Base-by-base conservation (phyloP, 768 basidiomycete genomes). In the Lactarius hatsudake region DNA sequence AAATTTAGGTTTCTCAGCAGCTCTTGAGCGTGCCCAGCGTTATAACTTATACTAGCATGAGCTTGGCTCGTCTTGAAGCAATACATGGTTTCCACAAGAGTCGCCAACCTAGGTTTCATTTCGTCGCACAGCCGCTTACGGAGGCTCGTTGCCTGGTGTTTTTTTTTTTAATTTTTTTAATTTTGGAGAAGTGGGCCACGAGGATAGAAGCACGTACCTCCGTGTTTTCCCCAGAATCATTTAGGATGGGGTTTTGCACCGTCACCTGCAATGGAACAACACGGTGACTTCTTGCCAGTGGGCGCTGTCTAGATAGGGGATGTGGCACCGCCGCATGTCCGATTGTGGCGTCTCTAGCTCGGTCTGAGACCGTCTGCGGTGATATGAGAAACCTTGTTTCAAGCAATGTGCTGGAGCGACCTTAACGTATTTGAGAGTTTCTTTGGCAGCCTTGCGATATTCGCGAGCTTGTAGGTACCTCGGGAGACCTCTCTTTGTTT, bases 1-100 rank as follows among this genome's bases (percentile, higher is more conserved):
- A 66, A 66, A 23, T 43, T 66, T 34, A 66, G 38, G 23, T 62
- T 36, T 48, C n/a, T 66, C 34, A 66, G 34, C 8, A 66, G 7
- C 10, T 9, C 57, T 57, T 58, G 40, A 62, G 65, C 54, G 6
- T 0, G 55, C 36, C 45, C 15, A 6, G 36, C 34, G 26, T 66
- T 66, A 18, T 17, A 42, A 12, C 45, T 17, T 36, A 58, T 51
- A n/a, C 55, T 62, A 5, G 56, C 13, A n/a, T 3, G 26, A 20
- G 61, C 55, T 23, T 62, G 55, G 20, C 61, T 51, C 34, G 51
- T 58, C 20, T 26, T 51, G 13, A 66, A 57, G 17, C 26, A 6
- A 60, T 61, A 61, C 18, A 54, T 18, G 26, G 20, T 55, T 13
- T 55, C 51, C 58, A 65, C 64, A 61, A 42, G 64, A 30, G 38